phyloP scores from a whole-genome alignment of 495 filamentous ascomycete genomes.

The Penicillium longicatenatum region DNA sequence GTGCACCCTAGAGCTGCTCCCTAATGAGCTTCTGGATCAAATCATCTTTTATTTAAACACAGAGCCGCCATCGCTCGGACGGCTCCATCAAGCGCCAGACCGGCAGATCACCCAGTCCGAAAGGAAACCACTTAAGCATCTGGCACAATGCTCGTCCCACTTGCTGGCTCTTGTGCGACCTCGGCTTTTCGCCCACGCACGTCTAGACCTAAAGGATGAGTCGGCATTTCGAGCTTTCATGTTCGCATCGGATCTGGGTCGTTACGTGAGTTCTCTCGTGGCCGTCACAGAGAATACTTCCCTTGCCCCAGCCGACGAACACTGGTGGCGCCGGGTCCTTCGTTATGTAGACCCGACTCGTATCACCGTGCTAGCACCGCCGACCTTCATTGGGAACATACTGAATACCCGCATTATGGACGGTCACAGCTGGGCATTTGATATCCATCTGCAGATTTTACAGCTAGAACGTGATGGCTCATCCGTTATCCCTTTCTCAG shows the following conservation, averaged over 20 bases:
- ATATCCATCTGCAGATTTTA: slow-evolving; percentile 37
- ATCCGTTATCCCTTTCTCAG: neutral
- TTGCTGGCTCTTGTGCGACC: slow-evolving; percentile 35
- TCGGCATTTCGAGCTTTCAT: slow-evolving; percentile 34
- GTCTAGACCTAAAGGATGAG: slow-evolving; percentile 31
- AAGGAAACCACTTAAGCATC: slow-evolving; percentile 35
- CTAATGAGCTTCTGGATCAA: slow-evolving; percentile 46
- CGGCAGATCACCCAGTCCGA: slow-evolving; percentile 22
- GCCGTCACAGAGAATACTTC: slow-evolving; percentile 17
- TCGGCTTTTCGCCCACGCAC: slow-evolving; percentile 36
- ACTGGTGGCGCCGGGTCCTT: slow-evolving; percentile 39
- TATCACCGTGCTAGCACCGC: slow-evolving; percentile 40
- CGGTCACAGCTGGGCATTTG: slow-evolving; percentile 44
- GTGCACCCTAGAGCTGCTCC: slow-evolving; percentile 28
- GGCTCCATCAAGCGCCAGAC: slow-evolving; percentile 29
- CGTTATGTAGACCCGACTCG: slow-evolving; percentile 30
- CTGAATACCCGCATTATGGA: slow-evolving; percentile 32
- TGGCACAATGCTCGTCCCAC: slow-evolving; percentile 29
- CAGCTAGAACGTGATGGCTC: slow-evolving; percentile 25
- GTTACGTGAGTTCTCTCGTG: slow-evolving; percentile 37
- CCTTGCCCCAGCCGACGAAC: slow-evolving; percentile 19
- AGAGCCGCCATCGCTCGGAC: slow-evolving; percentile 30
- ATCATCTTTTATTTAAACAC: slow-evolving; percentile 35
- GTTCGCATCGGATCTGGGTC: slow-evolving; percentile 22
- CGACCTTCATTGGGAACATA: slow-evolving; percentile 33